phyloP scores from a whole-genome alignment of 352 stramenopile genomes.

The Globisporangium orthogonon region DNA sequence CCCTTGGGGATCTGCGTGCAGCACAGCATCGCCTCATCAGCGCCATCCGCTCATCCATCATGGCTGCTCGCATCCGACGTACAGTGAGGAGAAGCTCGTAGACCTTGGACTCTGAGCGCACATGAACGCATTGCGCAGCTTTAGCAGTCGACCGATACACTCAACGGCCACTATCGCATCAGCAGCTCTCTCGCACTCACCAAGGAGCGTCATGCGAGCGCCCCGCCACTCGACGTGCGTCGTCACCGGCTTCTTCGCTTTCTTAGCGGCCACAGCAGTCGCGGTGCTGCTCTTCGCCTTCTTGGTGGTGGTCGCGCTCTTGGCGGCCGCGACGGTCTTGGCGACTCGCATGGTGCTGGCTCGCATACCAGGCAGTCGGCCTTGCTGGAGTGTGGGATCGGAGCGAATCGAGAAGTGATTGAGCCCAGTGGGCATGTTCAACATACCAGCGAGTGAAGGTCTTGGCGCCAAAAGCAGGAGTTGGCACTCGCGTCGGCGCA shows the following conservation, averaged over 20 bases:
- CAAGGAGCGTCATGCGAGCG: conserved; percentile 65
- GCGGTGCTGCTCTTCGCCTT: conserved; percentile 1
- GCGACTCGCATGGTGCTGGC: not conserved
- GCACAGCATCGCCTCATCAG: not conserved
- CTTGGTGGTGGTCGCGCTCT: not conserved
- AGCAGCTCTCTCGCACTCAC: conserved; percentile 17
- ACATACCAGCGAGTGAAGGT: not conserved
- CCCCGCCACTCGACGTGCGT: conserved; percentile 65
- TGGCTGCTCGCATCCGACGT: not conserved
- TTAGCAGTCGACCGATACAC: not conserved
- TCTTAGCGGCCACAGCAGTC: conserved; percentile 9
- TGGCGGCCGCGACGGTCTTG: conserved; percentile 5
- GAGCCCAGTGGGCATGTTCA: not conserved
- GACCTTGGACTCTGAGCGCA: conserved; percentile 48
- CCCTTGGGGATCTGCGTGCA: conserved; percentile 49
- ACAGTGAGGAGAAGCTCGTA: conserved; percentile 80
- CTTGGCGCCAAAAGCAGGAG: not conserved
- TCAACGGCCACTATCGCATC: not conserved
- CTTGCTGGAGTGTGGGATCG: not conserved
- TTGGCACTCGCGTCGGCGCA: not conserved
- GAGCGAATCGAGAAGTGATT: not conserved
- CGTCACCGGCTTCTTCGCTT: conserved; percentile 22
- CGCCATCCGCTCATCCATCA: not conserved
- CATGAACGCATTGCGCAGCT: not conserved
- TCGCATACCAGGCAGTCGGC: too few species aligned